Conservation (phyloP, 441 rosid species). For the Arabidopsis lyrata region DNA sequence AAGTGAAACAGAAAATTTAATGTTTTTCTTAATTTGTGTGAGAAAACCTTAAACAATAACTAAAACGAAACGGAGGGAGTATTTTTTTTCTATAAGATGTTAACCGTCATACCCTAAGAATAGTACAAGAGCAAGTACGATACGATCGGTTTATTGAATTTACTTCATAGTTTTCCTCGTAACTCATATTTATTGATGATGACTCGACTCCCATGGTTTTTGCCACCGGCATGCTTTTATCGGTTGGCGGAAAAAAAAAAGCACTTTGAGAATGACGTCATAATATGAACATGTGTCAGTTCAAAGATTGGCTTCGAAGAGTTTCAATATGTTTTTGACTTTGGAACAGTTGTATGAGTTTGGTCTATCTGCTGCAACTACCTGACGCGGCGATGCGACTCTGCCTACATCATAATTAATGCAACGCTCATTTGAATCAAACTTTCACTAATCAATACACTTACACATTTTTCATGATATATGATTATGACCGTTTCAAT, state of each 20-base stretch:
- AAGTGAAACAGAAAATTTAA: too few species aligned
- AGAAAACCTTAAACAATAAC: too few species aligned
- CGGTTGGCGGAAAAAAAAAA: constrained; percentile 15
- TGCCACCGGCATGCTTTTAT: constrained; percentile 31
- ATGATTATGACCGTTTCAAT: constrained; percentile 1
- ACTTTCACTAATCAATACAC: neutral
- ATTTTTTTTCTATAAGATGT: too few species aligned
- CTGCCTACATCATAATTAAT: constrained; percentile 17
- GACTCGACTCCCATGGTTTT: constrained; percentile 36
- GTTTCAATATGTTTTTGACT: constrained; percentile 21
- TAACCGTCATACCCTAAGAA: neutral
- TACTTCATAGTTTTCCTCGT: neutral
- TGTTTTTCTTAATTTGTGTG: too few species aligned
- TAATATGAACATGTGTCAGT: constrained; percentile 26
- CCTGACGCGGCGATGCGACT: constrained; percentile 45
- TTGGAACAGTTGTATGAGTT: constrained; percentile 28
- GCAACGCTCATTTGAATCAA: constrained; percentile 3
- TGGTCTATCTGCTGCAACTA: constrained; percentile 4
- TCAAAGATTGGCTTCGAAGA: neutral
- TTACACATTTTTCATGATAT: constrained; percentile 18
- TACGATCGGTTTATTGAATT: constrained; percentile 5
- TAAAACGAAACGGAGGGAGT: too few species aligned
- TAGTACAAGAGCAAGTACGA: constrained; percentile 35
- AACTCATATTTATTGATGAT: constrained; percentile 20
- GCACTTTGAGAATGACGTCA: constrained; percentile 12